phyloP scores from a whole-genome alignment of 129 eudicot genomes.

The Kitagawia praeruptora region DNA sequence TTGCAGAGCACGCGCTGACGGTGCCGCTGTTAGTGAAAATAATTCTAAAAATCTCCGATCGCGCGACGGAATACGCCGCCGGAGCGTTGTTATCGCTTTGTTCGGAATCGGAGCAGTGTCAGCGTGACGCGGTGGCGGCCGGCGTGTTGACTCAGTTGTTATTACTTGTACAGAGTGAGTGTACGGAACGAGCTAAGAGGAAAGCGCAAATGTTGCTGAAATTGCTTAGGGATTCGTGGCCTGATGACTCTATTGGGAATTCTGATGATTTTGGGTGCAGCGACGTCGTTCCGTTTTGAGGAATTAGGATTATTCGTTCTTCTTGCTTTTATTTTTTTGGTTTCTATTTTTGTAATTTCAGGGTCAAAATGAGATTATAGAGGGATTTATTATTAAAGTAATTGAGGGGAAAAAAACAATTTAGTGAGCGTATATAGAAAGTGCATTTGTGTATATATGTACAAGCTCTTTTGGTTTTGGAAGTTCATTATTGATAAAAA shows the following conservation, averaged over 20 bases:
- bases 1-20: conserved; percentile 67
- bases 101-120: conserved; percentile 56
- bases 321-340: background rate
- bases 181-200: conserved; percentile 84
- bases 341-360: conserved; percentile 1
- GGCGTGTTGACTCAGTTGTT: conserved; percentile 81
- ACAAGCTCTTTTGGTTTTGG: background rate
- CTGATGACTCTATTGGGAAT: conserved; percentile 48
- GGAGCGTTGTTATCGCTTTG: conserved; percentile 76
- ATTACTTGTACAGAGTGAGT: conserved; percentile 83
- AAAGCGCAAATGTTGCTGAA: conserved; percentile 94
- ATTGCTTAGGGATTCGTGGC: conserved; percentile 82
- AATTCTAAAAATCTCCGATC: conserved; percentile 61
- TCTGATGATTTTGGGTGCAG: conserved; percentile 68
- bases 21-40: conserved; percentile 64
- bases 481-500: background rate
- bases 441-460: conserved; percentile 22
- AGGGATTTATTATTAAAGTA: conserved; percentile 25
- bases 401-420: background rate
- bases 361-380: background rate
- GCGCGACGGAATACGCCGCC: conserved; percentile 94
- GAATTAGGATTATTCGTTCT: background rate
- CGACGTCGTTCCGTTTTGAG: conserved; percentile 64
- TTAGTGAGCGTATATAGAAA: conserved; percentile 24
- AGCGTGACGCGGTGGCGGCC: conserved; percentile 77